phyloP scores from a whole-genome alignment of 1,284 basidiomycete species.

The Fomitopsis palustris region DNA sequence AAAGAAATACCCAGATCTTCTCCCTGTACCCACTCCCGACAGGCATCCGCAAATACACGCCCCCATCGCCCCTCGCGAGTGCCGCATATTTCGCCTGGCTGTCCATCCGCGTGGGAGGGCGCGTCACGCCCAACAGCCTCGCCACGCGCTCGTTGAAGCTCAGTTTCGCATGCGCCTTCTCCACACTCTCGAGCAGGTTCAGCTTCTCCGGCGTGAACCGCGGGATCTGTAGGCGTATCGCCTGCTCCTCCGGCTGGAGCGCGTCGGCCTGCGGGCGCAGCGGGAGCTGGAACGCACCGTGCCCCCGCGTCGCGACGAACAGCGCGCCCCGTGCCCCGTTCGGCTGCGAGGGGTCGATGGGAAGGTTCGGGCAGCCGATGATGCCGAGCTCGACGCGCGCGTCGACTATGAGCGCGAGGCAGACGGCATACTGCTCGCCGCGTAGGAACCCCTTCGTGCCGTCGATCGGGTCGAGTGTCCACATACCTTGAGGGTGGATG shows the following conservation, averaged over 20 bases:
- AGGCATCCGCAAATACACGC: slow-evolving; percentile 90
- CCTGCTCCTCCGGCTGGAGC: slow-evolving; percentile 25
- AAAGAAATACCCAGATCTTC: slow-evolving; percentile 76
- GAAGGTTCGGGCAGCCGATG: slow-evolving; percentile 95
- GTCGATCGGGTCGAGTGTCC: slow-evolving; percentile 92
- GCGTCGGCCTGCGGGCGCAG: slow-evolving; percentile 17
- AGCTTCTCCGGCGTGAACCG: slow-evolving; percentile 43
- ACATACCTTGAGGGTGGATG: slow-evolving; percentile 55
- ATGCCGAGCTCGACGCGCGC: slow-evolving; percentile 84
- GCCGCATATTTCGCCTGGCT: slow-evolving; percentile 96
- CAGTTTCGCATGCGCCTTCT: slow-evolving; percentile 90
- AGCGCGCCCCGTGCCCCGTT: slow-evolving; percentile 71
- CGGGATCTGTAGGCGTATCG: slow-evolving; percentile 45
- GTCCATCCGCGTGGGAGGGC: slow-evolving; percentile 85
- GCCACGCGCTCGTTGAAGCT: slow-evolving; percentile 79
- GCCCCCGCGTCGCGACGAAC: slow-evolving; percentile 80
- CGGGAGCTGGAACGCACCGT: slow-evolving; percentile 75
- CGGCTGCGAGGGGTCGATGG: slow-evolving; percentile 53
- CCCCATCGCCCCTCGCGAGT: slow-evolving; percentile 85
- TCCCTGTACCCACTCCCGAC: slow-evolving; percentile 44
- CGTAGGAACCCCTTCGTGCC: slow-evolving; percentile 95
- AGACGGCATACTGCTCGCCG: slow-evolving; percentile 96
- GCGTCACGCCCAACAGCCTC: slow-evolving; percentile 63
- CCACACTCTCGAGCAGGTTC: slow-evolving; percentile 89
- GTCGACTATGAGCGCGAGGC: slow-evolving; percentile 88